Conservation (phyloP, 1,284 basidiomycete genomes). For the Marasmius oreades region DNA sequence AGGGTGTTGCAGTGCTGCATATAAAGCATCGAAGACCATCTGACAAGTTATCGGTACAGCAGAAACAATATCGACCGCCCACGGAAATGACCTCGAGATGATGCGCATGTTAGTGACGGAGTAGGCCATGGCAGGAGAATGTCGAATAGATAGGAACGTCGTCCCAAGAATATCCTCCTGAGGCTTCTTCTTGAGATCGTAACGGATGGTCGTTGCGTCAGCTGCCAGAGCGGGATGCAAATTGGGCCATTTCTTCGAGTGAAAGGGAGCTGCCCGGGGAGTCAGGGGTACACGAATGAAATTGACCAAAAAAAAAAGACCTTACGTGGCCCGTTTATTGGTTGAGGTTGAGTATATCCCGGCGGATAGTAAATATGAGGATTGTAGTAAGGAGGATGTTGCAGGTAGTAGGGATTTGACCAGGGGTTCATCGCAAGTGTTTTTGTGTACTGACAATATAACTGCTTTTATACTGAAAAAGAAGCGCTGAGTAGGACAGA, state of each 20-base stretch:
- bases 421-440: slow-evolving; percentile 11
- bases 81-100: slow-evolving; percentile 56
- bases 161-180: slow-evolving; percentile 36
- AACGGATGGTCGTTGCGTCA: slow-evolving; percentile 47
- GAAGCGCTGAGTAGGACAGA: no score
- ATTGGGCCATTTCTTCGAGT: slow-evolving; percentile 35
- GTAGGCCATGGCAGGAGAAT: slow-evolving; percentile 32
- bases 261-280: slow-evolving; percentile 1
- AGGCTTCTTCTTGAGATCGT: slow-evolving; percentile 42
- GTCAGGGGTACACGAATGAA: neutral
- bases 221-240: slow-evolving; percentile 47
- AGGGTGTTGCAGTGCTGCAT: slow-evolving; percentile 43
- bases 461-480: no score
- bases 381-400: slow-evolving; percentile 3
- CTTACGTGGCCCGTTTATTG: neutral
- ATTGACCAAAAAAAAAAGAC: neutral
- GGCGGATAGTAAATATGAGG: slow-evolving; percentile 9
- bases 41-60: slow-evolving; percentile 43
- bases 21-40: slow-evolving; percentile 49
- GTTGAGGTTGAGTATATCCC: slow-evolving; percentile 6
- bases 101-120: slow-evolving; percentile 38
- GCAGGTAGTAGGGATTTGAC: slow-evolving; percentile 3
- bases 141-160: slow-evolving; percentile 36
- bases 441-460: neutral
- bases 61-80: slow-evolving; percentile 49